phyloP scores from a whole-genome alignment of 371 early-diverging fungal species.

The Rhizopus stolonifer region DNA sequence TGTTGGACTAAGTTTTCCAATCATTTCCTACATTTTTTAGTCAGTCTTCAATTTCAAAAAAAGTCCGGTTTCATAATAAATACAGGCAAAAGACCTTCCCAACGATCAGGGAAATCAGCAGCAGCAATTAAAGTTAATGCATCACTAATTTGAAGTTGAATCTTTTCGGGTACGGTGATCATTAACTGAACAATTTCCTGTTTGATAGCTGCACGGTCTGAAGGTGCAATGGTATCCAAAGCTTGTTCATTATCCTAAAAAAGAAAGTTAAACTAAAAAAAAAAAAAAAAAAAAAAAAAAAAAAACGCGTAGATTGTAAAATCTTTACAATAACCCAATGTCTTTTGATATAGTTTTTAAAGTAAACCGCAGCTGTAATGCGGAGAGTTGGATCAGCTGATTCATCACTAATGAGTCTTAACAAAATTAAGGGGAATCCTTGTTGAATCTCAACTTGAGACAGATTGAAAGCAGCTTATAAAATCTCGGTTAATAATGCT shows the following conservation, averaged over 20 bases:
- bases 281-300: too few species aligned
- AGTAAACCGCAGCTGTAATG: slow-evolving; percentile 84
- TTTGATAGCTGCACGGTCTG: slow-evolving; percentile 84
- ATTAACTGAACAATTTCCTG: slow-evolving; percentile 79
- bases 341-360: slow-evolving; percentile 93
- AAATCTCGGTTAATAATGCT: background rate
- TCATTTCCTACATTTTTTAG: slow-evolving; percentile 57
- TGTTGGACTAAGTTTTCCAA: slow-evolving; percentile 70
- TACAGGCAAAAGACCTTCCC: slow-evolving; percentile 83
- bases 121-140: slow-evolving; percentile 90
- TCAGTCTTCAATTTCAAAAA: background rate
- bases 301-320: too few species aligned
- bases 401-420: slow-evolving; percentile 68
- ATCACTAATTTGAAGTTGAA: slow-evolving; percentile 92
- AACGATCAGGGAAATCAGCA: slow-evolving; percentile 87
- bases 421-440: slow-evolving; percentile 73
- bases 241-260: slow-evolving; percentile 51
- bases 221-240: slow-evolving; percentile 53
- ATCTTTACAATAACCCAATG: slow-evolving; percentile 78
- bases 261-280: too few species aligned
- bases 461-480: slow-evolving; percentile 66
- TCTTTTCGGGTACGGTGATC: slow-evolving; percentile 73
- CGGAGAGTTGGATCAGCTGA: slow-evolving; percentile 61
- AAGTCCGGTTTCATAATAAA: background rate
- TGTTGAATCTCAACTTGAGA: slow-evolving; percentile 61